Percentiles rank a stretch among this genome's conserved stretches.
Conservation (phyloP, 768 basidiomycete genomes). For the Coprinopsis sp. region DNA sequence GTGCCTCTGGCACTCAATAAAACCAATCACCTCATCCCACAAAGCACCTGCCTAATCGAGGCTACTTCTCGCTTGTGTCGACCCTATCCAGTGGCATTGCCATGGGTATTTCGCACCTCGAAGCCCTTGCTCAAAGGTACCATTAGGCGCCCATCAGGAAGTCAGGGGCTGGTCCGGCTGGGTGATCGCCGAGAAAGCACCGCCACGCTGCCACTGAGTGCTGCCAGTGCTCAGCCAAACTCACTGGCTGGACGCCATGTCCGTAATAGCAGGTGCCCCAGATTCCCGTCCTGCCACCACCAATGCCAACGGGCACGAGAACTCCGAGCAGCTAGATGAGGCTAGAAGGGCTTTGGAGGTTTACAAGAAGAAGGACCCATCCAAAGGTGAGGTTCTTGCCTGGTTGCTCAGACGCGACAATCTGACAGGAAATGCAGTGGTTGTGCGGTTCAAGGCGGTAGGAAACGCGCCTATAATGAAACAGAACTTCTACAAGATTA, state of each 20-base stretch:
- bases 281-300: background rate
- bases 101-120: too few species aligned
- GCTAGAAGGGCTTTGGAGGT: conserved; percentile 71
- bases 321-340: conserved; percentile 34
- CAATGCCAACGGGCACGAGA: background rate
- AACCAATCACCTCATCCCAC: too few species aligned
- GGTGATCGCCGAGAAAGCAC: too few species aligned
- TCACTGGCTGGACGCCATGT: background rate
- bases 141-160: too few species aligned
- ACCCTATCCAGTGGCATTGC: too few species aligned
- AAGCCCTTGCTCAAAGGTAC: too few species aligned
- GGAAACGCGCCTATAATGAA: conserved; percentile 99
- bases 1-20: too few species aligned
- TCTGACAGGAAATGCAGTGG: conserved; percentile 48
- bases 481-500: conserved; percentile 98
- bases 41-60: too few species aligned
- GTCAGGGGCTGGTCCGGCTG: too few species aligned
- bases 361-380: conserved; percentile 82
- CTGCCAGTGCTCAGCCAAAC: too few species aligned
- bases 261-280: background rate
- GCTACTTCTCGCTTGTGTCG: too few species aligned
- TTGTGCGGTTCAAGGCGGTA: conserved; percentile 95
- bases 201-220: too few species aligned
- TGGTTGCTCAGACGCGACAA: background rate
- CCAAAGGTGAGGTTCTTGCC: conserved; percentile 53